These are phyloP conservation scores for Paramecium sexaurelia DNA, from an alignment of 73 alveolate genomes.

Conservation along the genomic window DNA sequence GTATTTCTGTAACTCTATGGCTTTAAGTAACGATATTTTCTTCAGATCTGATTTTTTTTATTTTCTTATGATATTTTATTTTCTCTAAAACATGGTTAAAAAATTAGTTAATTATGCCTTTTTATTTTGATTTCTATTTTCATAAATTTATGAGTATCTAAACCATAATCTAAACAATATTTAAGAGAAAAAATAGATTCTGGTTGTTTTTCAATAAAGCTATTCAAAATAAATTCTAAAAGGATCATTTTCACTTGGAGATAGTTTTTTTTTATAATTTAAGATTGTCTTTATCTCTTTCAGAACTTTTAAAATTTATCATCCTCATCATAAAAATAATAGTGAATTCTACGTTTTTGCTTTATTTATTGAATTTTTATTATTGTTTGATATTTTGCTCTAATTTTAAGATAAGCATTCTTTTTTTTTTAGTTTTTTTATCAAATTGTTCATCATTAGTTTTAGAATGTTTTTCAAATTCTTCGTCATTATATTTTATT, in stretches of 20 bases:
- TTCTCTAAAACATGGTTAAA: no score
- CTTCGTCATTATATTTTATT: not conserved
- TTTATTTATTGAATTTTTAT: not conserved
- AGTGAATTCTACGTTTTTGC: not conserved
- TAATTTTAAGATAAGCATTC: not conserved
- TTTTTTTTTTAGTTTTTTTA: not conserved
- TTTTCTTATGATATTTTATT: no score
- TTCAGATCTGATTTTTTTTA: no score
- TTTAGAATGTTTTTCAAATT: not conserved
- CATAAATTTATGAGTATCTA: conserved; percentile 43
- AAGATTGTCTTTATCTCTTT: not conserved
- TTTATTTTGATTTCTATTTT: not conserved
- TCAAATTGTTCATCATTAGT: not conserved
- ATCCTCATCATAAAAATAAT: not conserved
- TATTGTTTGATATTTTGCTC: not conserved
- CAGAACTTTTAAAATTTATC: conserved; percentile 14
- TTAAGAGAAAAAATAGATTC: conserved; percentile 79
- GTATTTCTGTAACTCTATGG: no score
- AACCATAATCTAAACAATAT: conserved; percentile 87
- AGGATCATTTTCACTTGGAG: conserved; percentile 88
- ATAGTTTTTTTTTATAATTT: conserved; percentile 42
- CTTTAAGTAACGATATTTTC: no score
- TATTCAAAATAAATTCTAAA: conserved; percentile 86
- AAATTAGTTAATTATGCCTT: not conserved
- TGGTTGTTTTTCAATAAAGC: conserved; percentile 83